Evolutionary conservation across 352 stramenopile genomes (phyloP), one percentile per base, ranked within the genome.

Genomic region (Globisporangium lucens): DNA sequence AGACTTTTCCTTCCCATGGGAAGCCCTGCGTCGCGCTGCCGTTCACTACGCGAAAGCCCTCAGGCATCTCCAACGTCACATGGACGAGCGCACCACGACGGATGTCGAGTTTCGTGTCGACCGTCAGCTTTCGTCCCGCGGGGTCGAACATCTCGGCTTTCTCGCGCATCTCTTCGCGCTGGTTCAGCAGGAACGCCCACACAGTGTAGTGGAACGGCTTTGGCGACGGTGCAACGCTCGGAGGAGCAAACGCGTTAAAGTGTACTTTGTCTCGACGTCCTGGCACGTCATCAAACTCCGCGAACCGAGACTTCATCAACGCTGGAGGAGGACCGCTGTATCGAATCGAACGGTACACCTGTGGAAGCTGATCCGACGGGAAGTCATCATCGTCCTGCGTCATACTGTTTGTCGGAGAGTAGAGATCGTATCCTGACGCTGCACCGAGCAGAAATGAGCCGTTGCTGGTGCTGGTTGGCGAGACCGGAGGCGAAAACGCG

Each of bases 341-440:
- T 27, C 76, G 79, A 56, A 91, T 93, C 41, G 82, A 93, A 76
- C 84, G 84, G 35, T 89, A 90, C 20, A 91, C 82, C 30, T 90
- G 76, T 30, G 87, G 80, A 62, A 90, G 83, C 67, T 90, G 82
- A 72, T 89, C 82, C 8, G 79, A 89, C n/a, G 81, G 73, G 41
- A 88, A 90, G 36, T 89, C 79, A 55, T 68, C 73, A 33, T 70
- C 65, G 38, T 59, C 47, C 29, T 82, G 74, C 9, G 56, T 47
- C 2, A 86, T 61, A 56, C 79, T 90, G 65, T 83, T 84, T 10
- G 75, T 85, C 33, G 82, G 79, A n/a, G 80, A 90, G 22, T 86
- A 47, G 15, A 67, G 9, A 65, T 89, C 72, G 60, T 93, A 93
- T 30, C 68, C 66, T 22, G 29, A 27, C 3, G 27, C 41, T 43